phyloP scores from a whole-genome alignment of 768 basidiomycete genomes.

The Russula lepida region DNA sequence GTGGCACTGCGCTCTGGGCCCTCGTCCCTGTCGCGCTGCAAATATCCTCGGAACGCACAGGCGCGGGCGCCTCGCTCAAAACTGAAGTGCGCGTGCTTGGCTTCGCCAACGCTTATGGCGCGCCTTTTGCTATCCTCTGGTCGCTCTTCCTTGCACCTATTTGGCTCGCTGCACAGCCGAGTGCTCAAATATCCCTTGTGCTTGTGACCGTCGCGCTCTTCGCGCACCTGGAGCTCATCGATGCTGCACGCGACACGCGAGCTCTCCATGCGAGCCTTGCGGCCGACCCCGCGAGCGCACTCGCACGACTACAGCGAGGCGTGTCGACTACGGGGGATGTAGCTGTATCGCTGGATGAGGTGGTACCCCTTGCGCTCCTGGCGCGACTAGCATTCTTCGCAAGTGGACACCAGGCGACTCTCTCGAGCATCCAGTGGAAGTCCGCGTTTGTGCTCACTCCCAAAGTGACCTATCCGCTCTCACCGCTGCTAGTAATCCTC shows the following conservation, averaged over 20 bases:
- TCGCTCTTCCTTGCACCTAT: too few species aligned
- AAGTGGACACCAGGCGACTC: slow-evolving; percentile 87
- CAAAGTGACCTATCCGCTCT: slow-evolving; percentile 63
- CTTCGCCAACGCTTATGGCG: slow-evolving; percentile 84
- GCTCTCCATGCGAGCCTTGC: slow-evolving; percentile 45
- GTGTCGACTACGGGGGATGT: neutral
- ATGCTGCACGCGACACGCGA: slow-evolving; percentile 68
- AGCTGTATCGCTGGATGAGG: too few species aligned
- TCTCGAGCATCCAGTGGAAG: slow-evolving; percentile 94
- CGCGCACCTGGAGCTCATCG: too few species aligned
- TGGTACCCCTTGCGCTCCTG: slow-evolving; percentile 71
- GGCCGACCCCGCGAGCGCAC: slow-evolving; percentile 36
- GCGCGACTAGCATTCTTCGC: slow-evolving; percentile 71
- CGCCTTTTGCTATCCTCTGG: slow-evolving; percentile 81
- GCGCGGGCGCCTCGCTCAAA: slow-evolving; percentile 26
- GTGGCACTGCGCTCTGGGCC: slow-evolving; percentile 62
- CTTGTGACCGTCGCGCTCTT: too few species aligned
- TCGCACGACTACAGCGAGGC: too few species aligned
- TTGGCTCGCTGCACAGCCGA: too few species aligned
- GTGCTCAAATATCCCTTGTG: too few species aligned
- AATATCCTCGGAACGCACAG: slow-evolving; percentile 33
- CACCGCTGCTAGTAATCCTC: slow-evolving; percentile 60
- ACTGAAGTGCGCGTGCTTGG: slow-evolving; percentile 59
- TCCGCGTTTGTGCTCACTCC: slow-evolving; percentile 75
- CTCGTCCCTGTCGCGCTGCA: slow-evolving; percentile 66